Base-by-base conservation (phyloP, 805 yeast species). In the Hanseniaspora hatyaiensis region DNA sequence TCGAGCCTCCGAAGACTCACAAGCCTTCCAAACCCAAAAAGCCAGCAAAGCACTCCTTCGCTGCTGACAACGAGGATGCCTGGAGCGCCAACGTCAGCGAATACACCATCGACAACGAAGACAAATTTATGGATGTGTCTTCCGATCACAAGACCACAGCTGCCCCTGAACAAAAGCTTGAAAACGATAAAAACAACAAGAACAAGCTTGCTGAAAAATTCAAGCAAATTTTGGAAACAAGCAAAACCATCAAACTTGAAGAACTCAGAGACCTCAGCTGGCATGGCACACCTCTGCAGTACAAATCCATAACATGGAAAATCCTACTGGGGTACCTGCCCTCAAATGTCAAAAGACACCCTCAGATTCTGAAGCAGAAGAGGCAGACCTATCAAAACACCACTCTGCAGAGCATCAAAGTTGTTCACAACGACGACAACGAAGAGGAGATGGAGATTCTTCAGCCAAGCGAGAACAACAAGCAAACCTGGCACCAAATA, bases 401-500 rank as follows among this genome's bases (percentile, higher is more conserved):
- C 3, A 70, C 86, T 3, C 23, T 15, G 18, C 49, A 45, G 12
- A 32, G 30, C 13, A 45, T 45, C 13, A 45, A 24, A 37, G 13
- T 37, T 26, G 18, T 9, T 8, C 28, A 9, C 11, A 36, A 12
- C 8, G 34, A 20, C 3, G 30, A 4, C 3, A 26, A 26, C 6
- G 30, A 24, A 8, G 13, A 6, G 20, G 64, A 70, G 2, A 82
- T 80, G 53, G 78, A 77, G n/a, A 74, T 78, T 52, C 59, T 65
- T 4, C 66, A 69, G 26, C 64, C 63, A 32, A 70, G 74, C 47
- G 75, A 75, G 37, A 71, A 77, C 52, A 94, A 85, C 56, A 80
- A 76, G 54, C 77, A 78, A 34, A 78, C 94, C 49, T 89, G 95
- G 83, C 97, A 92, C 67, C 98, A 89, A 66, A 88, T 89, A 53